These are phyloP conservation scores for Lophium mytilinum DNA, from an alignment of 495 filamentous ascomycete genomes.

Conservation along the genomic window DNA sequence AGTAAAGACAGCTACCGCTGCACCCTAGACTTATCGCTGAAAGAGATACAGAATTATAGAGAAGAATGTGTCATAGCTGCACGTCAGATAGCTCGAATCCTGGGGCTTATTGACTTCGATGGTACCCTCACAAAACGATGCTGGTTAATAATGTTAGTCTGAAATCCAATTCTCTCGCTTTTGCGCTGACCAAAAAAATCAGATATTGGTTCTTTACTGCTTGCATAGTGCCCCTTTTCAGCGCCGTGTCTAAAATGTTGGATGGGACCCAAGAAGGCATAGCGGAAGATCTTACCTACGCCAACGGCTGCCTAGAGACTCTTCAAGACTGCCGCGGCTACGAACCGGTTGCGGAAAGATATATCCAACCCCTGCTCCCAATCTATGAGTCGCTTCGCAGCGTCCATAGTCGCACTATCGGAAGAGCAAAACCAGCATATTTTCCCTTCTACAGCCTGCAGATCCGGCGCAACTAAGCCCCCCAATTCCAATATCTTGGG, in stretches of 20 bases:
- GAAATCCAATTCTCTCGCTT: neutral
- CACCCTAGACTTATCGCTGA: neutral
- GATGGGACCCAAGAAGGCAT: constrained; percentile 3
- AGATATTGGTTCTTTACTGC: constrained; percentile 23
- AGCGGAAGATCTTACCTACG: constrained; percentile 15
- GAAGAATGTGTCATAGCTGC: constrained; percentile 15
- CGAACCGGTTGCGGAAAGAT: constrained; percentile 15
- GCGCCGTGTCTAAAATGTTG: constrained; percentile 13
- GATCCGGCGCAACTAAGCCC: constrained; percentile 11
- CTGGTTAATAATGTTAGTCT: constrained; percentile 24
- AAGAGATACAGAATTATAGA: constrained; percentile 11
- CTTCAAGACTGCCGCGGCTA: constrained; percentile 13
- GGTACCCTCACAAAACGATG: constrained; percentile 22
- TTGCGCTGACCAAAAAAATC: neutral
- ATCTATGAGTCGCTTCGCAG: constrained; percentile 16
- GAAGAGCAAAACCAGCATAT: constrained; percentile 17
- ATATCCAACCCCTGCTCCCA: constrained; percentile 14
- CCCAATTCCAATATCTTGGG: constrained; percentile 13
- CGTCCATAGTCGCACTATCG: constrained; percentile 13
- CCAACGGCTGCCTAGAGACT: constrained; percentile 19
- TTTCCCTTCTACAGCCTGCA: constrained; percentile 10
- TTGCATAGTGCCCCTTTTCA: constrained; percentile 18
- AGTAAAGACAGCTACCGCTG: neutral
- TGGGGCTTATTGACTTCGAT: constrained; percentile 16
- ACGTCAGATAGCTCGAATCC: constrained; percentile 16